Conservation (phyloP, 176 grass and related monocot genomes). For the Phoenix roebelenii region DNA sequence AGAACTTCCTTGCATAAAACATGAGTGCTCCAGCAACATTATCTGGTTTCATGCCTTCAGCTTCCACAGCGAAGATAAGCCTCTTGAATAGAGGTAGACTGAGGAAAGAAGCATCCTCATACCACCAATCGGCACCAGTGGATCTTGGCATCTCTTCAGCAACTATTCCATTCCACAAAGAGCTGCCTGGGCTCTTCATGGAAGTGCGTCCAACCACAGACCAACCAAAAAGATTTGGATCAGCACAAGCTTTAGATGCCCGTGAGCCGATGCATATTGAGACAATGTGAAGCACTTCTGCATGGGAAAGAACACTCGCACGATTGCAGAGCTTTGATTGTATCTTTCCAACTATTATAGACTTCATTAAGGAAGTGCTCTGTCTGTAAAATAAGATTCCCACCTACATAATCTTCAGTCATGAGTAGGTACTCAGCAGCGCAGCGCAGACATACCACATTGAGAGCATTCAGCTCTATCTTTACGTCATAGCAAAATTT, state of each 20-base stretch:
- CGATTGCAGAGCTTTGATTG: conserved; percentile 62
- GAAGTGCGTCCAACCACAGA: conserved; percentile 2
- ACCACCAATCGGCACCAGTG: conserved; percentile 59
- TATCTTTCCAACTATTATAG: conserved; percentile 64
- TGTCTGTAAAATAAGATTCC: conserved; percentile 66
- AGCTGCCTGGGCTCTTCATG: conserved; percentile 18
- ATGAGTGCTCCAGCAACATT: conserved; percentile 56
- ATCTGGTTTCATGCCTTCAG: conserved; percentile 44
- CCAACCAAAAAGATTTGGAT: background rate
- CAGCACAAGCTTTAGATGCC: conserved; percentile 32
- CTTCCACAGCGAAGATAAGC: conserved; percentile 59
- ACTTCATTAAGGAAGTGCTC: conserved; percentile 59
- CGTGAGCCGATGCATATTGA: conserved; percentile 68
- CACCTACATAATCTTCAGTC: conserved; percentile 79
- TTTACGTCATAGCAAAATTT: conserved; percentile 86
- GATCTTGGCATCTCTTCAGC: conserved; percentile 25
- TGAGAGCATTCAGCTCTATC: conserved; percentile 60
- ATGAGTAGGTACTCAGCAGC: conserved; percentile 68
- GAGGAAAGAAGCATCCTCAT: conserved; percentile 60
- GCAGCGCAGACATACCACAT: conserved; percentile 66
- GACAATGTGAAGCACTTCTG: conserved; percentile 54
- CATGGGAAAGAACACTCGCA: conserved; percentile 58
- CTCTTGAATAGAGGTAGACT: conserved; percentile 75
- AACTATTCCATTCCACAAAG: conserved; percentile 53
- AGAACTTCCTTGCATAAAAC: conserved; percentile 55